Evolutionary conservation across 352 stramenopile genomes (phyloP), one percentile per base, ranked within the genome.

Genomic region (Pythium periplocum): DNA sequence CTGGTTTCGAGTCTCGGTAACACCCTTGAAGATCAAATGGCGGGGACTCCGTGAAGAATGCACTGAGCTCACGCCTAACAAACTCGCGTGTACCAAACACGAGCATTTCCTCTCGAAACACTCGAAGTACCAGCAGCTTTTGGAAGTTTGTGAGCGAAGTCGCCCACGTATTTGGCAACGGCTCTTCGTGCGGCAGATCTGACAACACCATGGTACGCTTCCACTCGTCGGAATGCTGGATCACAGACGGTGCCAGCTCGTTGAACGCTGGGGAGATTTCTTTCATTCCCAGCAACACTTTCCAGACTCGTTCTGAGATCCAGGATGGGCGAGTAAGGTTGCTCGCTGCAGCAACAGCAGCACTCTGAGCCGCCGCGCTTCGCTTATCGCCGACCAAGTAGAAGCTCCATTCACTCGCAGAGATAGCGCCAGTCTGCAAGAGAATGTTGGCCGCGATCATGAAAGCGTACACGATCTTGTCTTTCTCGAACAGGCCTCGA

Each of bases 401-500:
- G 57, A 90, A 93, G 17, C 72, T 77, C 91, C 91, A 97, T 57
- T 97, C 89, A 5, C 37, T 63, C 2, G 68, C 48, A 1, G 69
- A 77, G 53, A 97, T 94, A 0, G 68, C 66, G 35, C 78, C 80
- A 17, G 68, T 66, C 50, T 96, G 86, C 1, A 94, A 59, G 3
- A 93, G 45, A 53, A 98, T 97, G 35, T 86, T 92, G 17, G 85
- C 71, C 2, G 82, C 87, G 40, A 98, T 96, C 71, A 97, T 95
- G 59, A 98, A 96, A 8, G 92, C 85, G 66, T 96, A 98, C 17
- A 98, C 76, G 44, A 98, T 82, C 66, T 98, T 98, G 71, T 98
- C 87, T 48, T 95, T 95, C 62, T 98, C 93, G 57, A 98, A 98
- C 1, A 98, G 64, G 0, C 93, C 93, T 2, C 91, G 81, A 58